Base-by-base conservation (phyloP, 148 eudicot species). In the Nepenthes mirabilis region DNA sequence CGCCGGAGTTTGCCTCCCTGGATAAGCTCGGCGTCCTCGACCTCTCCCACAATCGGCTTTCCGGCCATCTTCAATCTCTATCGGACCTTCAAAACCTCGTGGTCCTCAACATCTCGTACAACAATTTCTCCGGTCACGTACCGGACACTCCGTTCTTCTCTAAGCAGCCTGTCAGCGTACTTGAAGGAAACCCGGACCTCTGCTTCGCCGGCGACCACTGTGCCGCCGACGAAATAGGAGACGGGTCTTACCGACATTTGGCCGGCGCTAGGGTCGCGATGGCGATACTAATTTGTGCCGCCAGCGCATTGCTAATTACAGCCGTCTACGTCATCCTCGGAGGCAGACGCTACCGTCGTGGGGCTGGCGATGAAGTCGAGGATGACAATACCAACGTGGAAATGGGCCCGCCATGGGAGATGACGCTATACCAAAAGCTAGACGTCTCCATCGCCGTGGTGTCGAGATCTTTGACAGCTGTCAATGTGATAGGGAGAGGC, bases 391-490 rank as follows among this genome's bases (percentile, higher is more conserved):
- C 23, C 23, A 93, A 85, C 52, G 78, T 80, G 70, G 97, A 85
- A 52, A 67, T 85, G 81, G 81, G 78, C 1, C 83, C 86, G 11
- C 97, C 97, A 1, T 91, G 97, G 97, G 97, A 91, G 54, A 90
- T 91, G 36, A 87, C 86, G 0, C 62, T 91, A 37, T 91, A 77
- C 64, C 97, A 91, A 33, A 91, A 87, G 58, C 84, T 91, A 2
- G 97, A 91, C 63, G 56, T 91, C 33, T 85, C 95, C 0, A 85
- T 91, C 34, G 67, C 51, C 9, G 97, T 87, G n/a, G 85, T 91
- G 61, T 75, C 79, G 5, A 73, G 77, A 32, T 69, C 73, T 52
- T 47, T 91, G 79, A 79, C 80, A 23, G 59, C 69, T 50, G 75
- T 57, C 52, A 91, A 91, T 33, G 67, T 79, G 8, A 61, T 91